Percentiles rank a stretch among this genome's conserved stretches.
phyloP scores from a whole-genome alignment of 2,329 filamentous ascomycete genomes.

The Samsoniella hepiali region DNA sequence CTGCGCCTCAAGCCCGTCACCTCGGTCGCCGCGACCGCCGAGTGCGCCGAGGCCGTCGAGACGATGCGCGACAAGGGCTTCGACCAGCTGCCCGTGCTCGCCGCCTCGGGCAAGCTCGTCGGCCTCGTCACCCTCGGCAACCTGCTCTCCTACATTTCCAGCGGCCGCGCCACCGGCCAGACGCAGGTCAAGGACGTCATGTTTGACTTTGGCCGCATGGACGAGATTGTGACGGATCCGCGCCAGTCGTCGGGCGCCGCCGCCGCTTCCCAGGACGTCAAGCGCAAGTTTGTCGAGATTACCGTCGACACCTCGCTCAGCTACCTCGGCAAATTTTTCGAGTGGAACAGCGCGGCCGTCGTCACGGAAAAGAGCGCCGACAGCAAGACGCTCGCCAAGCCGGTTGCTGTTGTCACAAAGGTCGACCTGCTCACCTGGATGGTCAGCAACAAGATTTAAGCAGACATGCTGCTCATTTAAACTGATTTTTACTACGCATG shows the following conservation, averaged over 20 bases:
- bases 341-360: slow-evolving; percentile 96
- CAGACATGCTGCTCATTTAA: background rate
- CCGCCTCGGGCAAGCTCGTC: slow-evolving; percentile 69
- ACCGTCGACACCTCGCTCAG: slow-evolving; percentile 83
- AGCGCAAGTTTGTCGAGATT: slow-evolving; percentile 85
- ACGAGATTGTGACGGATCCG: slow-evolving; percentile 88
- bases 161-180: slow-evolving; percentile 70
- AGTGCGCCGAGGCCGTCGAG: slow-evolving; percentile 87
- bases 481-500: background rate
- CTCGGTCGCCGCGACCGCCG: slow-evolving; percentile 67
- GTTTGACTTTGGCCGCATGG: slow-evolving; percentile 89
- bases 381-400: slow-evolving; percentile 61
- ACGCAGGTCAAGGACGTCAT: slow-evolving; percentile 83
- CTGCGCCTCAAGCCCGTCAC: slow-evolving; percentile 92
- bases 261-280: slow-evolving; percentile 39
- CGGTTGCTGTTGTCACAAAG: slow-evolving; percentile 90
- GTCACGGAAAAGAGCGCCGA: slow-evolving; percentile 73
- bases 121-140: slow-evolving; percentile 95
- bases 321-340: slow-evolving; percentile 86
- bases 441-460: slow-evolving; percentile 58
- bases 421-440: slow-evolving; percentile 93
- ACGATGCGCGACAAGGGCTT: slow-evolving; percentile 98
- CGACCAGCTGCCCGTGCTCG: slow-evolving; percentile 91
- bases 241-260: slow-evolving; percentile 51
- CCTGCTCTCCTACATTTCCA: slow-evolving; percentile 83